Evolutionary conservation across 148 eudicot genomes (phyloP).

Genomic region (Rhododendron ovatum): DNA sequence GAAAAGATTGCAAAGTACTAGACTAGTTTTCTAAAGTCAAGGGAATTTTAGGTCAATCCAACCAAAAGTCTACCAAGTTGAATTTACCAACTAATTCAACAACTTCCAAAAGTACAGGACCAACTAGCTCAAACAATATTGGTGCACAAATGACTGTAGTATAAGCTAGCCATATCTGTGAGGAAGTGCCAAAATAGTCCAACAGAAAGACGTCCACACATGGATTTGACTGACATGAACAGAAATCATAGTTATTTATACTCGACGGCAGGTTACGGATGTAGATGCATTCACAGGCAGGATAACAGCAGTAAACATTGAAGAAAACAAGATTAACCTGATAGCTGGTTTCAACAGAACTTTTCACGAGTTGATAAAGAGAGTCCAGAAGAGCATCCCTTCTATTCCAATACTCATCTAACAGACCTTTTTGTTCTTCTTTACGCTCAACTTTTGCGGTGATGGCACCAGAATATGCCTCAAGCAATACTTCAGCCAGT

Average conservation of each 20-base stretch:
- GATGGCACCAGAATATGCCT: slow-evolving; percentile 82
- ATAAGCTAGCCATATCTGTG: neutral
- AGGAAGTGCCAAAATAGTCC: neutral
- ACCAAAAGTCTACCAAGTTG: neutral
- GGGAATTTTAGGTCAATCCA: neutral
- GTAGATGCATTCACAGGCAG: neutral
- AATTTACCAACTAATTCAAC: neutral
- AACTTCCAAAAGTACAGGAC: neutral
- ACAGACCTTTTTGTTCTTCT: slow-evolving; percentile 69
- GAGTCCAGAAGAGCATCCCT: slow-evolving; percentile 80
- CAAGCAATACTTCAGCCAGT: slow-evolving; percentile 73
- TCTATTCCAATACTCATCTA: slow-evolving; percentile 69
- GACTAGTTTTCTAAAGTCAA: neutral
- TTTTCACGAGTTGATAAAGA: slow-evolving; percentile 77
- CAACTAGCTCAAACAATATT: neutral
- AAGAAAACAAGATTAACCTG: slow-evolving; percentile 41
- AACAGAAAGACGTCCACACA: neutral
- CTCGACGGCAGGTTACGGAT: neutral
- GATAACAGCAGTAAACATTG: neutral
- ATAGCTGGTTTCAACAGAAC: slow-evolving; percentile 41
- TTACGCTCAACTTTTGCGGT: slow-evolving; percentile 75
- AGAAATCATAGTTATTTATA: neutral
- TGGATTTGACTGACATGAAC: slow-evolving; percentile 8
- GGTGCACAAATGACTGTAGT: neutral
- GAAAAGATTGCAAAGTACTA: neutral